Evolutionary conservation across 305 asterid genomes (phyloP), one percentile per base, ranked within the genome.

Genomic region (Plantago coronopus): DNA sequence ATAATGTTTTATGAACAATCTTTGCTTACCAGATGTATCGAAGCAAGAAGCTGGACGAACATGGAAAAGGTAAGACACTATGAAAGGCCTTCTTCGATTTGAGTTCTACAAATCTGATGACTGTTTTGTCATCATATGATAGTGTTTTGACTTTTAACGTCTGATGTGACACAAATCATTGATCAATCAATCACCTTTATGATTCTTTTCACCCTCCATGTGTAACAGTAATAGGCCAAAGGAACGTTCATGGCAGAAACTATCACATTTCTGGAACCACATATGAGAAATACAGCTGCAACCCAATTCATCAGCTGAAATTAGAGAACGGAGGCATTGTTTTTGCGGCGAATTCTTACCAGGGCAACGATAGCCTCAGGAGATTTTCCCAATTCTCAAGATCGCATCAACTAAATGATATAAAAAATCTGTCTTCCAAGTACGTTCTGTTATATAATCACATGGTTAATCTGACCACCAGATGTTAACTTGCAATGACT

Each of bases 1-100:
- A n/a, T 31, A 37, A 1, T 56, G 7, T 45, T 48, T 27, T 59
- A 43, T 42, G 31, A 51, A 66, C 15, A 62, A 53, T 11, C 61
- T 27, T 5, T 66, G 54, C 42, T n/a, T 63, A 61, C 64, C 90
- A 91, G 98, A 91, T 91, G 98, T 91, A 82, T 45, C 80, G 98
- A 62, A 76, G 95, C 54, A 91, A 84, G 83, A 91, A 83, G 74
- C 90, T 91, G 16, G 98, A 91, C 65, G 95, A 83, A 64, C 78
- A 85, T 0, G 94, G 98, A 27, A 85, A 83, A 81, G 95, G 98
- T 91, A 77, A 45, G 23, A 14, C 13, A 27, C n/a, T 18, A 5
- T 17, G 44, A 14, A 15, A 23, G 6, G 11, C 40, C 29, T 22
- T 51, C 15, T 3, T 22, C 34, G 2, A 14, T 2, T 8, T 9